Evolutionary conservation across 495 filamentous ascomycete species (phyloP).

Genomic region (Penicillium salamii): DNA sequence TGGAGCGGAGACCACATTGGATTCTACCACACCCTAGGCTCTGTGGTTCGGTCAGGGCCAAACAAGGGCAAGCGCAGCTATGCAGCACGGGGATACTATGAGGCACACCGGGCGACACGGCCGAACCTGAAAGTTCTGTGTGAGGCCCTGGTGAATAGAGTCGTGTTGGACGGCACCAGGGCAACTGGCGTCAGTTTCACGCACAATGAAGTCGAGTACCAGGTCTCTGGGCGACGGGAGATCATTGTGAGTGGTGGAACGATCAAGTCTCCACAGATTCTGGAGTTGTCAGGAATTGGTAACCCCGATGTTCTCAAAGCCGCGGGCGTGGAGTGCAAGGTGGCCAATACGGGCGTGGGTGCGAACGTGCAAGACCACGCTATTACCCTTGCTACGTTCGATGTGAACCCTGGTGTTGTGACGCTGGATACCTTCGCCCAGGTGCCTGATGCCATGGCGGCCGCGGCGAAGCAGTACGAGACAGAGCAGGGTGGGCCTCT

Average conservation of each 20-base stretch:
- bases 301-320: constrained; percentile 21
- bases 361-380: constrained; percentile 49
- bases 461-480: constrained; percentile 17
- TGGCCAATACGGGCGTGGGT: constrained; percentile 42
- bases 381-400: constrained; percentile 10
- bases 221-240: constrained; percentile 47
- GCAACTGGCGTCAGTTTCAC: constrained; percentile 38
- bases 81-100: constrained; percentile 39
- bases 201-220: constrained; percentile 30
- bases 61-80: constrained; percentile 50
- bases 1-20: constrained; percentile 38
- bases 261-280: constrained; percentile 51
- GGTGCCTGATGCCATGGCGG: constrained; percentile 24
- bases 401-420: constrained; percentile 32
- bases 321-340: constrained; percentile 32
- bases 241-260: constrained; percentile 54
- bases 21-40: constrained; percentile 31
- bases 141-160: constrained; percentile 25
- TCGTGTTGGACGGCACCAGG: constrained; percentile 18
- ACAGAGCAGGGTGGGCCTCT: constrained; percentile 14
- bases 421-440: constrained; percentile 33
- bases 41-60: constrained; percentile 37
- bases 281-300: constrained; percentile 59
- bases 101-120: constrained; percentile 10
- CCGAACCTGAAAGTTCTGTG: constrained; percentile 31